Conservation (phyloP, 805 yeast genomes). For the Metschnikowia gelsemii region DNA sequence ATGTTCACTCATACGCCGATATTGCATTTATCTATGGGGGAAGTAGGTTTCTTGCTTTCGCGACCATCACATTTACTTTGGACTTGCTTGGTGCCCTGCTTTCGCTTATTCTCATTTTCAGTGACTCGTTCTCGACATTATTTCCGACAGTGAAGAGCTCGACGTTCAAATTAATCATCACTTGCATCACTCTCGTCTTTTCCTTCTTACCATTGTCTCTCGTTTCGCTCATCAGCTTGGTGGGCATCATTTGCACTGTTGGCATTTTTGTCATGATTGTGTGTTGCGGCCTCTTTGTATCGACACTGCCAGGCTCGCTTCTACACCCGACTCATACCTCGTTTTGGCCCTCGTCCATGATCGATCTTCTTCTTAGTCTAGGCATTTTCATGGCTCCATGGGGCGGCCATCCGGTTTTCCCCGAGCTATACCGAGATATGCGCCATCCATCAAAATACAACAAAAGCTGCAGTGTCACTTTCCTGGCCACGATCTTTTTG, state of each 20-base stretch:
- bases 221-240: conserved; percentile 51
- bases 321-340: conserved; percentile 44
- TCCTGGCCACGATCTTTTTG: conserved; percentile 54
- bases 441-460: conserved; percentile 62
- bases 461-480: conserved; percentile 54
- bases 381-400: conserved; percentile 76
- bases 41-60: conserved; percentile 37
- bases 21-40: conserved; percentile 87
- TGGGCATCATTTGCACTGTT: conserved; percentile 57
- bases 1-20: conserved; percentile 85
- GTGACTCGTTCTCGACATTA: conserved; percentile 53
- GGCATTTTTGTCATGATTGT: conserved; percentile 47
- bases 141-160: conserved; percentile 9
- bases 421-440: conserved; percentile 74
- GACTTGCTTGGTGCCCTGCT: conserved; percentile 64
- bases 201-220: conserved; percentile 58
- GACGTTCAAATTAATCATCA: conserved; percentile 38
- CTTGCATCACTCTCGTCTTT: conserved; percentile 40
- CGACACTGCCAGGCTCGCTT: conserved; percentile 54
- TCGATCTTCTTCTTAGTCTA: conserved; percentile 48
- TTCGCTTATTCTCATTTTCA: conserved; percentile 56
- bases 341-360: conserved; percentile 32
- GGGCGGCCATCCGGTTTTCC: conserved; percentile 84
- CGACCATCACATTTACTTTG: conserved; percentile 49
- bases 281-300: conserved; percentile 45